These are phyloP conservation scores for Leccinum olivaceopallidum DNA, from an alignment of 768 basidiomycete genomes.

Conservation along the genomic window DNA sequence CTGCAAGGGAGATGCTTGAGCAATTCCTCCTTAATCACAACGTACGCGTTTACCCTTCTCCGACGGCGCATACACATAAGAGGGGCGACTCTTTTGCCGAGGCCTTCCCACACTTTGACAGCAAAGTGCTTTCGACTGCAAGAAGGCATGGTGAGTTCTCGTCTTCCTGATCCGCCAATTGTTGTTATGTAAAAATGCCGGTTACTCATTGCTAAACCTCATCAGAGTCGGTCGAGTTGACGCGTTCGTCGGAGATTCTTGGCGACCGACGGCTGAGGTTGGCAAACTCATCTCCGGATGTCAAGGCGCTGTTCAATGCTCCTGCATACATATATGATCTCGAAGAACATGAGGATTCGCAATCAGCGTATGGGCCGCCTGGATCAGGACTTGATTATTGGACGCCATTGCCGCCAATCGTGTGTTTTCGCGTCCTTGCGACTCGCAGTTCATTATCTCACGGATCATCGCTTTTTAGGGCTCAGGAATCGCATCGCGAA, in stretches of 20 bases:
- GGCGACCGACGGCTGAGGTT: slow-evolving; percentile 75
- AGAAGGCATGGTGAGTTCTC: slow-evolving; percentile 56
- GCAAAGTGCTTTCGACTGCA: slow-evolving; percentile 84
- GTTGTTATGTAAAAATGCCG: slow-evolving; percentile 11
- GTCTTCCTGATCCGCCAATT: slow-evolving; percentile 31
- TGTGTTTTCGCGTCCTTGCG: slow-evolving; percentile 36
- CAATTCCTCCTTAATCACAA: slow-evolving; percentile 86
- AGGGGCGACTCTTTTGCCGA: slow-evolving; percentile 92
- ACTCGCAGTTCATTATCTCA: slow-evolving; percentile 21
- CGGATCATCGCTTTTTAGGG: slow-evolving; percentile 43
- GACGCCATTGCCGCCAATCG: slow-evolving; percentile 76
- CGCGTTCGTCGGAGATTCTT: slow-evolving; percentile 60
- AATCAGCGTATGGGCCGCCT: slow-evolving; percentile 54
- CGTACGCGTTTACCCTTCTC: slow-evolving; percentile 78
- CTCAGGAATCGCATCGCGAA: slow-evolving; percentile 65
- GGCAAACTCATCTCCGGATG: slow-evolving; percentile 90
- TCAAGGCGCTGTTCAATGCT: slow-evolving; percentile 92
- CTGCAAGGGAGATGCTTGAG: slow-evolving; percentile 90
- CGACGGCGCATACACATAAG: slow-evolving; percentile 77
- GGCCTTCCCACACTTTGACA: slow-evolving; percentile 95
- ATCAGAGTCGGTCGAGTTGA: slow-evolving; percentile 75
- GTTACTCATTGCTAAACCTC: slow-evolving; percentile 7
- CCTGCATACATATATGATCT: slow-evolving; percentile 82
- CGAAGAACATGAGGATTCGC: slow-evolving; percentile 68
- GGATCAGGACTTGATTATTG: slow-evolving; percentile 66